A percentile compares a stretch with the other conserved stretches of the same genome.
phyloP scores from a whole-genome alignment of 2,329 filamentous ascomycete genomes.

The Capronia coronata region DNA sequence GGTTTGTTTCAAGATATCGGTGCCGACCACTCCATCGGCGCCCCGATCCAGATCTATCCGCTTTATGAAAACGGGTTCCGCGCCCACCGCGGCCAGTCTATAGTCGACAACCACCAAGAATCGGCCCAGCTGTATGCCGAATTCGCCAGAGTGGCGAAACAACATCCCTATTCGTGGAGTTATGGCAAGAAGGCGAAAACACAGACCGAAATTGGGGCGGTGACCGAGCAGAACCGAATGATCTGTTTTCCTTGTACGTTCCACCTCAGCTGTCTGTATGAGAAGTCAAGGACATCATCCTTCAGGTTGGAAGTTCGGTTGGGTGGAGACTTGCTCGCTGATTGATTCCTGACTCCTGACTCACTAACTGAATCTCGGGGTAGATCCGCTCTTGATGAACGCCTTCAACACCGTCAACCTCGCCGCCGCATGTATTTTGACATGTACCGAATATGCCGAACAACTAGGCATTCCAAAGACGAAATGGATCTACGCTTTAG shows the following conservation, averaged over 20 bases:
- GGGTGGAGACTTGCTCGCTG: not conserved
- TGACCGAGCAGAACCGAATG: slow-evolving; percentile 56
- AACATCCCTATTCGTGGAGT: slow-evolving; percentile 53
- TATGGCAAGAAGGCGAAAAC: slow-evolving; percentile 44
- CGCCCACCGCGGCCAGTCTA: slow-evolving; percentile 50
- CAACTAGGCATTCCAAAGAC: slow-evolving; percentile 49
- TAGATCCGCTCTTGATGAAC: slow-evolving; percentile 64
- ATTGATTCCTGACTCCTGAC: not conserved
- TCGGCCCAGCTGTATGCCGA: slow-evolving; percentile 55
- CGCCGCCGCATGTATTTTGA: slow-evolving; percentile 55
- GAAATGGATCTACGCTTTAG: slow-evolving; percentile 59
- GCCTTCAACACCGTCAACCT: slow-evolving; percentile 65
- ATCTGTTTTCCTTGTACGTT: slow-evolving; percentile 60
- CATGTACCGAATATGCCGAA: slow-evolving; percentile 50
- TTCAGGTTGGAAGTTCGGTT: too few species aligned
- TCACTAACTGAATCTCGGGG: too few species aligned
- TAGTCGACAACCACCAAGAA: slow-evolving; percentile 52
- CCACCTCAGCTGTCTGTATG: too few species aligned
- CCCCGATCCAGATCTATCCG: slow-evolving; percentile 62
- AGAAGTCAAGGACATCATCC: too few species aligned
- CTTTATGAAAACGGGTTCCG: slow-evolving; percentile 60
- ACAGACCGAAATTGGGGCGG: slow-evolving; percentile 48
- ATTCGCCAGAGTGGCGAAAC: slow-evolving; percentile 53
- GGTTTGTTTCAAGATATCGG: slow-evolving; percentile 38
- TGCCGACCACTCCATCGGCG: slow-evolving; percentile 52